Evolutionary conservation across 2,329 filamentous ascomycete species (phyloP).

Genomic region (Ceratocystis papillata): DNA sequence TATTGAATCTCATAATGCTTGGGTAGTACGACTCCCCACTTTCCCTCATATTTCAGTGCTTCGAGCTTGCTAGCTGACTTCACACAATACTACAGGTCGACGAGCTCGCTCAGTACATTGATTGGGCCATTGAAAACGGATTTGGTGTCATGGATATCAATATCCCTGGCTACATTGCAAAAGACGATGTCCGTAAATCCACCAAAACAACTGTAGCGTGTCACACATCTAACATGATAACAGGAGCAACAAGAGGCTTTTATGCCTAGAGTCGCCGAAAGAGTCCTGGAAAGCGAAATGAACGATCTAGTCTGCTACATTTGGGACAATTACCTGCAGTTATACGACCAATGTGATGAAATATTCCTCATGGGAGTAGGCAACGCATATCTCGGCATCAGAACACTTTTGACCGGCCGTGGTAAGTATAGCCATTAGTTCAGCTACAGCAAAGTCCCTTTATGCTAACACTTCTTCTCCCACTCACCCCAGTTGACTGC

Average conservation of each 20-base stretch:
- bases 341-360: constrained; percentile 57
- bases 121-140: constrained; percentile 65
- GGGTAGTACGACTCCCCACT: constrained; percentile 54
- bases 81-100: constrained; percentile 54
- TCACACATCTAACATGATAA: constrained; percentile 8
- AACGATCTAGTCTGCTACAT: constrained; percentile 73
- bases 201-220: neutral
- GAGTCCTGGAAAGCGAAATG: constrained; percentile 46
- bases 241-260: constrained; percentile 41
- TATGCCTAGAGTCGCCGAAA: constrained; percentile 38
- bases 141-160: constrained; percentile 90
- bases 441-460: constrained; percentile 20
- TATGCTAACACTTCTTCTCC: constrained; percentile 23
- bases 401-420: constrained; percentile 67
- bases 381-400: constrained; percentile 74
- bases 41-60: neutral
- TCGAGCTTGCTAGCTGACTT: constrained; percentile 1
- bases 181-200: constrained; percentile 38
- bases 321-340: constrained; percentile 94
- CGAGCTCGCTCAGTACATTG: constrained; percentile 66
- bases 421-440: constrained; percentile 39
- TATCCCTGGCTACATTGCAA: constrained; percentile 65
- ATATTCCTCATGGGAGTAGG: constrained; percentile 83
- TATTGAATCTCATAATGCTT: constrained; percentile 73
- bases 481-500: constrained; percentile 39